phyloP scores from a whole-genome alignment of 2,329 filamentous ascomycete species.

The Alternaria brassicicola region DNA sequence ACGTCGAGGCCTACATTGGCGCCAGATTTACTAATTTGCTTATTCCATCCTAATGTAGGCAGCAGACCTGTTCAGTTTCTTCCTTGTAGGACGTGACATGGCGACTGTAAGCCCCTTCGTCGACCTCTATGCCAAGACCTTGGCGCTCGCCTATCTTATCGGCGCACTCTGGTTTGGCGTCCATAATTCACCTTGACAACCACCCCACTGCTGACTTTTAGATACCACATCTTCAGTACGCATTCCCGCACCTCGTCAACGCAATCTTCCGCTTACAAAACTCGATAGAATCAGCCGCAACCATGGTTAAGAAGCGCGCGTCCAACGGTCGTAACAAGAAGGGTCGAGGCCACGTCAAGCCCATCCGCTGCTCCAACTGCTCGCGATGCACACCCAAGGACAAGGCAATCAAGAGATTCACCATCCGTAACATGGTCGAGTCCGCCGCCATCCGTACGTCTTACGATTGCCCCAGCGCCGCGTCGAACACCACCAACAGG shows the following conservation, averaged over 20 bases:
- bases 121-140: too few species aligned
- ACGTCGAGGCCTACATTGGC: too few species aligned
- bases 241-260: slow-evolving; percentile 12
- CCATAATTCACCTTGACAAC: too few species aligned
- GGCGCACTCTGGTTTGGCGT: too few species aligned
- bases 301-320: slow-evolving; percentile 77
- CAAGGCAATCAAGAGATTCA: slow-evolving; percentile 99
- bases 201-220: slow-evolving; percentile 44
- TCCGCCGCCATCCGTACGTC: slow-evolving; percentile 98
- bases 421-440: slow-evolving; percentile 99
- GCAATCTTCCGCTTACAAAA: slow-evolving; percentile 26
- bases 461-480: slow-evolving; percentile 12
- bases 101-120: too few species aligned
- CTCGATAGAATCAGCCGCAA: slow-evolving; percentile 57
- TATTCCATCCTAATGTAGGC: too few species aligned
- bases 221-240: slow-evolving; percentile 47
- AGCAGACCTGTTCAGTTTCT: too few species aligned
- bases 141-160: too few species aligned
- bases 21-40: too few species aligned
- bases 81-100: too few species aligned
- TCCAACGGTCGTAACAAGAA: slow-evolving; percentile 99
- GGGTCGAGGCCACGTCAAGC: slow-evolving; percentile 99
- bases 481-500: slow-evolving; percentile 1
- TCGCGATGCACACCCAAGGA: slow-evolving; percentile 90
- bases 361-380: slow-evolving; percentile 92